Percentiles rank a stretch among this genome's conserved stretches.
Evolutionary conservation across 2,329 filamentous ascomycete genomes (phyloP).

Genomic region (Colletotrichum cuscutae): DNA sequence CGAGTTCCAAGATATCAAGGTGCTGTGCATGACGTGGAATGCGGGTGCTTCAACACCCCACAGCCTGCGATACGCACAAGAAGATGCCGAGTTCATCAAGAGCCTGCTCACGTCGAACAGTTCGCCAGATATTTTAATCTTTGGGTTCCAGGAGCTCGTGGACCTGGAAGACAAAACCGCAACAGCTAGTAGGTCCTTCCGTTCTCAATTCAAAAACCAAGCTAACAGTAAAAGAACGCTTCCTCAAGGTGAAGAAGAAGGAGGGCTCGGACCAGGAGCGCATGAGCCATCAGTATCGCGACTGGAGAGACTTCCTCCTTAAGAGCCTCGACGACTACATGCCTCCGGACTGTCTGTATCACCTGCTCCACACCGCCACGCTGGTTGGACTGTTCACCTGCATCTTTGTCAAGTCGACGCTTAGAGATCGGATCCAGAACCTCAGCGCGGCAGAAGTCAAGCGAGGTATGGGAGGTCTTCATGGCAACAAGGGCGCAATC

Average conservation of each 20-base stretch:
- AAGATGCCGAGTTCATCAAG: slow-evolving; percentile 82
- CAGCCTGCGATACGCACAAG: slow-evolving; percentile 75
- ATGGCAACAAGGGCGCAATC: slow-evolving; percentile 96
- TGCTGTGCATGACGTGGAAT: slow-evolving; percentile 93
- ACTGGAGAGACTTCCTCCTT: slow-evolving; percentile 92
- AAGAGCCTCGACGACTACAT: slow-evolving; percentile 86
- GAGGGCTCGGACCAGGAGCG: slow-evolving; percentile 83
- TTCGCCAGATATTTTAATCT: slow-evolving; percentile 89
- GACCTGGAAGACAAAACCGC: slow-evolving; percentile 97
- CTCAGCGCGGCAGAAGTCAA: slow-evolving; percentile 88
- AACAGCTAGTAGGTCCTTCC: slow-evolving; percentile 76
- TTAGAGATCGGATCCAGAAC: slow-evolving; percentile 80
- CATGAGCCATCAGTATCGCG: slow-evolving; percentile 97
- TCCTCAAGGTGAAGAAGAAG: slow-evolving; percentile 92
- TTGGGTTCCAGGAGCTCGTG: slow-evolving; percentile 98
- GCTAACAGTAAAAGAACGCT: slow-evolving; percentile 68
- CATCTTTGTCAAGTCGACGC: slow-evolving; percentile 87
- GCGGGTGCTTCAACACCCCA: slow-evolving; percentile 94
- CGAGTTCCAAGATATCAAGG: slow-evolving; percentile 82
- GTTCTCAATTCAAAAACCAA: neutral
- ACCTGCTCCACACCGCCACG: slow-evolving; percentile 87
- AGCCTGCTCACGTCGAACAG: slow-evolving; percentile 81
- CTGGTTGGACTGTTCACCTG: slow-evolving; percentile 96
- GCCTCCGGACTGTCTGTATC: slow-evolving; percentile 80
- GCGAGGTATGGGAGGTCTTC: slow-evolving; percentile 92